Base-by-base conservation (phyloP, 345 rosid genomes). In the Capsella bursapastoris region DNA sequence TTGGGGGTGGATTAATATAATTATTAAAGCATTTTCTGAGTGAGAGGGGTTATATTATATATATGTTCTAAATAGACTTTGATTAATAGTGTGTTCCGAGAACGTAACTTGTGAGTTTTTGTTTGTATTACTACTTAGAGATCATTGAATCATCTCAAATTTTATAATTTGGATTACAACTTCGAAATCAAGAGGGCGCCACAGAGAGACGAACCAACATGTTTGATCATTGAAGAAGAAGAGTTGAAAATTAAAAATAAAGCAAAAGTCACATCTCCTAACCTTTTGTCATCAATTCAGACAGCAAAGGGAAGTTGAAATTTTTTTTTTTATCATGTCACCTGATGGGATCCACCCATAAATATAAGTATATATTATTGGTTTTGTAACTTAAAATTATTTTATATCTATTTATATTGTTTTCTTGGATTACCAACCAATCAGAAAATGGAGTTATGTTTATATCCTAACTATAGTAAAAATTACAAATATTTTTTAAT, bases 271-370 rank as follows among this genome's bases (percentile, higher is more conserved):
- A 70, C 34, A 48, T 47, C 70, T 76, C 62, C 75, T 35, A 69
- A 50, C 5, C 45, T 52, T 52, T 76, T 53, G 79, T 68, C 64
- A 68, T 62, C 57, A 68, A 62, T 69, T 62, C 34, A 25, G 50
- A 69, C 68, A 62, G 64, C 58, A 62, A 76, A 62, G 40, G 0
- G 15, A 74, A 37, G 74, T 55, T 28, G 56, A 51, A 25, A 10
- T 41, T 41, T 64, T 56, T 38, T 41, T 64, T 56, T 29, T 14
- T 16, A 28, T 40, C 7, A 62, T 52, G 59, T 76, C 65, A 77
- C 71, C 65, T 70, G 52, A 37, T 70, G 75, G 76, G 80, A 70
- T 77, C 80, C 80, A 70, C 70, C 48, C 47, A 47, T 45, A 13
- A 16, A 27, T 11, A 10, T 48, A 35, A 12, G 2, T 56, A 13